These are phyloP conservation scores for Stephanocyclus meneghinianus DNA, from an alignment of 352 stramenopile species.

Conservation along the genomic window DNA sequence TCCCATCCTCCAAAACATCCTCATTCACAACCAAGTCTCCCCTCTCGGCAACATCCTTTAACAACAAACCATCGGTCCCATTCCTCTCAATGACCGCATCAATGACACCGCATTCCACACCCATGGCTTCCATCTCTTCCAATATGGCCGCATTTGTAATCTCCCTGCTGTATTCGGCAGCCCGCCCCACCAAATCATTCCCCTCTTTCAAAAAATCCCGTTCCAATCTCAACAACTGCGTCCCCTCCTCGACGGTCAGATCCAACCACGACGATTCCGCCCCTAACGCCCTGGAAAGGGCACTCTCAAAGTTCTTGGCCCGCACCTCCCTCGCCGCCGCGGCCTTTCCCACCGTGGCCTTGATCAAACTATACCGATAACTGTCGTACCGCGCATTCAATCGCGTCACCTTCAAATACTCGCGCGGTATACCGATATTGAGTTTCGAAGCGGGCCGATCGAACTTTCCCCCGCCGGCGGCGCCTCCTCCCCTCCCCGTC, in stretches of 20 bases:
- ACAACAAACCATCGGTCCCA: constrained; percentile 43
- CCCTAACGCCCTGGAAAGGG: constrained; percentile 47
- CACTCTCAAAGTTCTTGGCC: constrained; percentile 59
- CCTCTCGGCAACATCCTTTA: constrained; percentile 5
- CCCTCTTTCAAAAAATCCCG: constrained; percentile 68
- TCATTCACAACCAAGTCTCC: constrained; percentile 6
- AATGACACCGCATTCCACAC: constrained; percentile 50
- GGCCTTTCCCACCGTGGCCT: constrained; percentile 67
- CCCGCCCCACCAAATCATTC: constrained; percentile 37
- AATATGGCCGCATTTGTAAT: constrained; percentile 59
- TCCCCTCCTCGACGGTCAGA: constrained; percentile 33
- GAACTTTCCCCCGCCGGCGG: not conserved
- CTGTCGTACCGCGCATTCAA: constrained; percentile 72
- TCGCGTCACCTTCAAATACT: constrained; percentile 72
- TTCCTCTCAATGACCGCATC: constrained; percentile 35
- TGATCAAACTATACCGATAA: constrained; percentile 71
- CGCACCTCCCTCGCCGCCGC: constrained; percentile 59
- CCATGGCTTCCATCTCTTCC: constrained; percentile 69
- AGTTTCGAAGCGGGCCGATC: constrained; percentile 40
- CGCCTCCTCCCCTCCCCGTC: constrained; percentile 7
- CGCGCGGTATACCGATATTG: constrained; percentile 72
- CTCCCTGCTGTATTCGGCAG: constrained; percentile 48
- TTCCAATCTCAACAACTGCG: constrained; percentile 64
- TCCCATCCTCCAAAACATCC: constrained; percentile 2
- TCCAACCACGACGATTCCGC: not conserved